Base-by-base conservation (phyloP, 371 early-diverging fungal species). In the Haplosporangium sp. region DNA sequence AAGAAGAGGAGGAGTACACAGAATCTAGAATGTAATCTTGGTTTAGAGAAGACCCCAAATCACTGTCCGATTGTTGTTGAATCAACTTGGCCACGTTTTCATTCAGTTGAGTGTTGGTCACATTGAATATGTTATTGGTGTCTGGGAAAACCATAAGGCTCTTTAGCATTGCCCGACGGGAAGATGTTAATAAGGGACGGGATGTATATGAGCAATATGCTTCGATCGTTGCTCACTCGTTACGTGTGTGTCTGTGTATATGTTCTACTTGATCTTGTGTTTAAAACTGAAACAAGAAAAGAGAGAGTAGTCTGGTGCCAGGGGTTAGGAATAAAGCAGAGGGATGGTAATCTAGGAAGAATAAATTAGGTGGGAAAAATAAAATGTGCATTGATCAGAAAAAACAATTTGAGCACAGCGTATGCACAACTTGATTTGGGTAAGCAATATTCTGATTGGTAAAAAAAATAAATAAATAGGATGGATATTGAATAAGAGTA, bases 81-180 rank as follows among this genome's bases (percentile, higher is more conserved):
- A 70, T 50, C 7, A 77, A 37, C 42, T 61, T 64, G 53, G 50
- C 71, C 53, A 77, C 53, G 65, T 62, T 69, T 42, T 78, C 78
- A 38, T 73, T 67, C 53, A 77, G 45, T 6, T 61, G 56, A 19
- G 65, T 6, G 47, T 61, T 64, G 20, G 67, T 53, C 60, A 70
- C 67, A 69, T 69, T 56, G 63, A 73, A 73, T 50, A 72, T 35
- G 13, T 73, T 62, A 64, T 73, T 62, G 67, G 40, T 63, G 45
- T 73, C 70, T 34, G 73, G 70, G 60, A 69, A 78, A 62, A 73
- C 74, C 73, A 78, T 72, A 61, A 69, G 65, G 66, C 61, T 67
- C 69, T 61, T 66, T 6, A 65, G 69, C 72, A 72, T 72, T 59
- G 64, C 61, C 47, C 50, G 64, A 56, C 55, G 58, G 58, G 52